phyloP scores from a whole-genome alignment of 2,329 filamentous ascomycete species.

The Xylariaceae sp. region DNA sequence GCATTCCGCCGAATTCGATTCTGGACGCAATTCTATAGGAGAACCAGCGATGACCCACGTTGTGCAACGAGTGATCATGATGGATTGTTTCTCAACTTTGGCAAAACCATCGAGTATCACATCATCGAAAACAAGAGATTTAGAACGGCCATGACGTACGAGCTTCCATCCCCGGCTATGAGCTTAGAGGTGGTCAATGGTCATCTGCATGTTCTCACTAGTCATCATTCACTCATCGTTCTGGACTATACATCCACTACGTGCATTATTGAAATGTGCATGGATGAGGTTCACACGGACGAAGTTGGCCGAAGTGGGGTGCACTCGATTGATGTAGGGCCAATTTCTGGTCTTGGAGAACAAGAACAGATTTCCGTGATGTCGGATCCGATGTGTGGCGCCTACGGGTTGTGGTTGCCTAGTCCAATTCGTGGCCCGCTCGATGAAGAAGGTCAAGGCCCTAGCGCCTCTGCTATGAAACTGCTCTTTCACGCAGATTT shows the following conservation, averaged over 20 bases:
- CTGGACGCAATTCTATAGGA: constrained; percentile 44
- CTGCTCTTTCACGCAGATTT: constrained; percentile 52
- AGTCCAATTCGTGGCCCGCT: constrained; percentile 30
- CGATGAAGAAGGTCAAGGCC: constrained; percentile 25
- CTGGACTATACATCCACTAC: constrained; percentile 42
- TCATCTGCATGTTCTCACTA: constrained; percentile 48
- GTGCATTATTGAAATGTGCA: constrained; percentile 39
- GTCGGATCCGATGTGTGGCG: constrained; percentile 41
- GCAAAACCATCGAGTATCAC: constrained; percentile 51
- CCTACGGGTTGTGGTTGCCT: constrained; percentile 48
- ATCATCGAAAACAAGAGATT: constrained; percentile 52
- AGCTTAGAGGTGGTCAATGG: constrained; percentile 43
- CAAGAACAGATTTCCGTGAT: constrained; percentile 42
- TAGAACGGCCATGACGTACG: constrained; percentile 40
- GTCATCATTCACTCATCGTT: constrained; percentile 50
- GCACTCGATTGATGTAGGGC: constrained; percentile 43
- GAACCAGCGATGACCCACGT: constrained; percentile 45
- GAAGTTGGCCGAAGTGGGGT: constrained; percentile 38
- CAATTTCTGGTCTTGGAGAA: constrained; percentile 12
- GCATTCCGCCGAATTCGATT: constrained; percentile 40
- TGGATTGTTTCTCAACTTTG: constrained; percentile 50
- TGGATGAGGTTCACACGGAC: constrained; percentile 45
- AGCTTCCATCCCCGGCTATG: constrained; percentile 49
- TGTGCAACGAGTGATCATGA: constrained; percentile 50
- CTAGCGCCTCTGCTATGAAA: constrained; percentile 34